Base-by-base conservation (phyloP, 768 basidiomycete genomes). In the Paxillus rubicundulus region DNA sequence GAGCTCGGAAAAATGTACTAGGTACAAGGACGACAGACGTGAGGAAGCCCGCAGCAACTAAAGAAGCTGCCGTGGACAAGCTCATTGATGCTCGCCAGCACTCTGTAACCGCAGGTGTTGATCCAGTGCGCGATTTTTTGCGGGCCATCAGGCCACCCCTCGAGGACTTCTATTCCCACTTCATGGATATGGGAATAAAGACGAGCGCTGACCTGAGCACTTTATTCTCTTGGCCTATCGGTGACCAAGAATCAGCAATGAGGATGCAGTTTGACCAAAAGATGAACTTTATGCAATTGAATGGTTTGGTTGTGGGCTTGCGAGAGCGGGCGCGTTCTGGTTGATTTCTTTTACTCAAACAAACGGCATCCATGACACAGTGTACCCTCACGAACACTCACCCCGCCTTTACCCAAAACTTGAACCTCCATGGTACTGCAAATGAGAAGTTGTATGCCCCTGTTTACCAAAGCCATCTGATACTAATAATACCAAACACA, bases 401-500 rank as follows among this genome's bases (percentile, higher is more conserved):
- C n/a, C n/a, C n/a, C n/a, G n/a, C n/a, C n/a, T n/a, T n/a, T 38
- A 21, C 21, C 16, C 10, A 16, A 36, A 4, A n/a, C n/a, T n/a
- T n/a, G 6, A 24, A 24, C 24, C 24, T 24, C 24, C 4, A 24
- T 4, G 21, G 21, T 24, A 24, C 21, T 24, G 21, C 5, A 5
- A 24, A 24, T 5, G 24, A 24, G 24, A 24, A 24, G 17, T 45
- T 43, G 47, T 55, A 56, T 30, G 34, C 21, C 9, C n/a, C 43
- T 62, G 43, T 62, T 64, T 57, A 50, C 47, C 43, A 46, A 50
- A 28, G 50, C 37, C 53, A 14, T 54, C 5, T 0, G 39, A 44
- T 64, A 0, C 30, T 56, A 64, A 60, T 57, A 53, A 33, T 27
- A 12, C 51, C 62, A 67, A 66, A 67, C 40, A 64, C n/a, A 32